Evolutionary conservation across 2,329 filamentous ascomycete genomes (phyloP), one percentile per base, ranked within the genome.

Genomic region (Rhinocladiella mackenziei): DNA sequence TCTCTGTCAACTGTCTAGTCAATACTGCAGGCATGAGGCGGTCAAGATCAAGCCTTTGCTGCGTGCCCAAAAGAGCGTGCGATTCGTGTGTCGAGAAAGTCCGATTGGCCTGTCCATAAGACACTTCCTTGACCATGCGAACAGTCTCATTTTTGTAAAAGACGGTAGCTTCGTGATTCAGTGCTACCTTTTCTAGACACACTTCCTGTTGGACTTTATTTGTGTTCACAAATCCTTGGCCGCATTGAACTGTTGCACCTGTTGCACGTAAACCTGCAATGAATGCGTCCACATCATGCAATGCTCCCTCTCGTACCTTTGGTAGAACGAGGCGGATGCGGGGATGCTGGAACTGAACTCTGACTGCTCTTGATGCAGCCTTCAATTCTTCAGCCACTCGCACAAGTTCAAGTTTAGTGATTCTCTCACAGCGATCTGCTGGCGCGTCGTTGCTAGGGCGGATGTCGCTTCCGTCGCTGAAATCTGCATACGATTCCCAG

Each of bases 281-380:
- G 22, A 83, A 66, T 32, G 60, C 66, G 51, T 80, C 76, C 41
- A 84, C 72, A 48, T 80, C 75, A 44, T 68, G 66, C 14, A 67
- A 65, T 44, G 68, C 65, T 10, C 71, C 73, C 43, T 68, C 65
- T 26, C 63, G 59, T 33, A 86, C 71, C 36, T 80, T 77, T 1
- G 81, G 78, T 4, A 85, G 64, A 13, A 84, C 69, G 43, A 86
- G 66, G 17, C 73, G 73, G 19, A 85, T 69, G 36, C 65, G 68
- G 5, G 83, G 83, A 54, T 76, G 72, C 44, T 66, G 72, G 45
- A 83, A 83, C 43, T 72, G 71, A 14, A 83, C 70, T 34, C 78
- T 71, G 36, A 72, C 69, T 44, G 66, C 65, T n/a, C 33, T 36
- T 1, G 81, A 73, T 8, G 81, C 81, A 53, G 70, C 72, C 14